These are phyloP conservation scores for Volvox reticuliferus DNA, from an alignment of 139 green algal species.

Conservation along the genomic window DNA sequence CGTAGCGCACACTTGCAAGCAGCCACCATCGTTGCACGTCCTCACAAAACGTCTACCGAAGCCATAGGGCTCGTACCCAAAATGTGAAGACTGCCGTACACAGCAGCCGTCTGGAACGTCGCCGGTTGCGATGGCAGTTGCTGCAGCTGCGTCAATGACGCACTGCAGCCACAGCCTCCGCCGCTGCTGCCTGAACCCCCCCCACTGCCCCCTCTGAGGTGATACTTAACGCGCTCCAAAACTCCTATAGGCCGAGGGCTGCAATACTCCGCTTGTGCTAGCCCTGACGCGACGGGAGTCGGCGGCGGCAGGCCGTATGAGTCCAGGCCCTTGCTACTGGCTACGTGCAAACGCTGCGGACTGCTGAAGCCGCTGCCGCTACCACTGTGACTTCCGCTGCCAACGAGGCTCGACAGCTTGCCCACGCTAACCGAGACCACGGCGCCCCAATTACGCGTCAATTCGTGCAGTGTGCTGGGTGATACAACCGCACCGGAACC, in stretches of 20 bases:
- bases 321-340: not conserved
- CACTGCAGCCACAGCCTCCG: not conserved
- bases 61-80: not conserved
- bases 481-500: not conserved
- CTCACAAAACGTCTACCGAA: not conserved
- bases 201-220: conserved; percentile 11
- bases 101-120: too few relatives aligned
- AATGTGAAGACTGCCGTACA: not conserved
- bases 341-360: conserved; percentile 5
- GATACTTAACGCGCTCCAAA: conserved; percentile 34
- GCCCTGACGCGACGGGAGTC: not conserved
- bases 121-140: not conserved
- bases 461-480: not conserved
- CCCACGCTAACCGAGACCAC: not conserved
- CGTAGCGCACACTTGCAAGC: not conserved
- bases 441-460: conserved; percentile 21
- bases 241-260: conserved; percentile 17
- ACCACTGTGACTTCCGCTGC: not conserved
- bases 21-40: not conserved
- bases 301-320: conserved; percentile 31
- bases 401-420: not conserved
- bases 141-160: not conserved
- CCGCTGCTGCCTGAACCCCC: not conserved
- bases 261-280: not conserved
- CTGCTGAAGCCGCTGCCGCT: conserved; percentile 14